Base-by-base conservation (phyloP, 306 rosid species). In the Ochetophila trinervis region DNA sequence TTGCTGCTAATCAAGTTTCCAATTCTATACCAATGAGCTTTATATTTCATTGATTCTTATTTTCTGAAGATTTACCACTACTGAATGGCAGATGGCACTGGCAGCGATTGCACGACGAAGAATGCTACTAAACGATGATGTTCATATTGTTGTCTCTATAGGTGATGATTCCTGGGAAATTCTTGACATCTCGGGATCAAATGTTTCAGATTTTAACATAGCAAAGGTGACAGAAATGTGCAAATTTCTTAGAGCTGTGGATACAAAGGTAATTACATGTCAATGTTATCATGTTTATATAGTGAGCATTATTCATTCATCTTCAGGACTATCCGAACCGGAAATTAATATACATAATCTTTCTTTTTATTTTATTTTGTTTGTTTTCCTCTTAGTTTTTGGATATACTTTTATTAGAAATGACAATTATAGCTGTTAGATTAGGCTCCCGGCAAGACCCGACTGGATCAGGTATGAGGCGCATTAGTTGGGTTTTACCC, bases 101-200 rank as follows among this genome's bases (percentile, higher is more conserved):
- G 77, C 77, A 63, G 95, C 97, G 40, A 76, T 93, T 67, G 93
- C 95, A 18, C 82, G 91, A 66, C 69, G 98, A 62, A 85, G 98
- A 60, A 84, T 71, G 83, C 77, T 89, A 63, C 79, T 93, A 19
- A 77, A 79, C 65, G 96, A 93, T 53, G 89, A 85, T 64, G 86
- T n/a, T n/a, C n/a, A n/a, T n/a, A n/a, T 86, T 62, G 50, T 93
- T 49, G 76, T 89, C 4, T 77, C 96, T 27, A 67, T 93, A 70
- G 89, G 84, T 65, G 97, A 93, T 79, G 45, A 66, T 62, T 82
- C 89, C 23, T 93, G 97, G 98, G 91, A 80, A 60, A 60, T 82
- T 70, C 91, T 93, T 52, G 97, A 93, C 51, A 76, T 93, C 52
- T 93, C 98, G 48, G 82, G 83, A 30, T 93, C 97, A 54, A 95